These are phyloP conservation scores for Stagonosporopsis cucurbitacearum DNA, from an alignment of 2,329 filamentous ascomycete genomes.

Conservation along the genomic window DNA sequence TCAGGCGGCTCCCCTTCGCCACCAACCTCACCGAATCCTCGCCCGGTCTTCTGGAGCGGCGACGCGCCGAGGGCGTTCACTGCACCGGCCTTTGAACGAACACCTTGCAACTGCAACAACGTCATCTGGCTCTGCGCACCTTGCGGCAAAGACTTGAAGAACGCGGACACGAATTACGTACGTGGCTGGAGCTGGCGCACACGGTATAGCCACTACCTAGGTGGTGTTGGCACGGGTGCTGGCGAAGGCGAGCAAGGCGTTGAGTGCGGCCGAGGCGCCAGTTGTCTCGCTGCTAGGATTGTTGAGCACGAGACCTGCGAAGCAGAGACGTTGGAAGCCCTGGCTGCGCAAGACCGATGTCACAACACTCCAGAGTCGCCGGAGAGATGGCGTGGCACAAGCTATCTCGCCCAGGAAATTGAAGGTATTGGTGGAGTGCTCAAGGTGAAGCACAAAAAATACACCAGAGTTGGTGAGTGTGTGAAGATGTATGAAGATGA, in stretches of 20 bases:
- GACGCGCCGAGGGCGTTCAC: constrained; percentile 46
- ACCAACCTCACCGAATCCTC: constrained; percentile 30
- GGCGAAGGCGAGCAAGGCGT: constrained; percentile 89
- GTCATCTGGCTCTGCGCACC: constrained; percentile 85
- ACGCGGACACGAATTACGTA: constrained; percentile 64
- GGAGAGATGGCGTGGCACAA: constrained; percentile 65
- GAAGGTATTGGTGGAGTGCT: constrained; percentile 88
- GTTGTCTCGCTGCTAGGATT: constrained; percentile 77
- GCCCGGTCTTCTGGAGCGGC: constrained; percentile 24
- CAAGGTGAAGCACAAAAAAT: constrained; percentile 85
- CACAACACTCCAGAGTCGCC: constrained; percentile 32
- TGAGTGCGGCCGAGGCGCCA: constrained; percentile 78
- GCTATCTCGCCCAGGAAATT: constrained; percentile 86
- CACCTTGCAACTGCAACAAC: constrained; percentile 64
- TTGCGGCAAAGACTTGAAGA: constrained; percentile 75
- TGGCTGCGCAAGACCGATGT: constrained; percentile 44
- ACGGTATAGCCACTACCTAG: constrained; percentile 77
- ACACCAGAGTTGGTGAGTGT: constrained; percentile 80
- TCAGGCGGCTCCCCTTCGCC: constrained; percentile 29
- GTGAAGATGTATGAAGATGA: constrained; percentile 82
- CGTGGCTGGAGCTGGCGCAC: constrained; percentile 89
- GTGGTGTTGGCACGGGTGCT: constrained; percentile 84
- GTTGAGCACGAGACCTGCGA: constrained; percentile 86
- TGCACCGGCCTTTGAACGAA: constrained; percentile 59
- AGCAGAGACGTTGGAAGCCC: constrained; percentile 68